These are phyloP conservation scores for Abeoforma whisleri DNA, from an alignment of 78 protist species.

Conservation along the genomic window DNA sequence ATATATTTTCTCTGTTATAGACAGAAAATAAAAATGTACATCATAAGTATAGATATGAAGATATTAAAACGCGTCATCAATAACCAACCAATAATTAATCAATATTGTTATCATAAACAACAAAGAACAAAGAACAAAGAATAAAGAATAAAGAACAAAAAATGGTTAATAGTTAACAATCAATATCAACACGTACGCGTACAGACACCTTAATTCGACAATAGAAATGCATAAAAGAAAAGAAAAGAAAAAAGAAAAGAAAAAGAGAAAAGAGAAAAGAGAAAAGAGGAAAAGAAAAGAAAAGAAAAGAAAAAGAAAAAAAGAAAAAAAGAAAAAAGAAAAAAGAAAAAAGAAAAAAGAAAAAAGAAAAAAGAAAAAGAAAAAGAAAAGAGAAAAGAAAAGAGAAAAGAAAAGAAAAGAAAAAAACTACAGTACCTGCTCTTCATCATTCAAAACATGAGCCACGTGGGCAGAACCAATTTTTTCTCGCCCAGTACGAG, in stretches of 20 bases:
- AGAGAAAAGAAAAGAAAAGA: not conserved
- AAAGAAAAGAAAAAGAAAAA: too few relatives aligned
- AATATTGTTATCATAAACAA: not conserved
- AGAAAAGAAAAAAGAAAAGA: too few relatives aligned
- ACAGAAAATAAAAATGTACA: conserved; percentile 15
- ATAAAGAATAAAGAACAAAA: not conserved
- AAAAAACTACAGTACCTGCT: conserved; percentile 76
- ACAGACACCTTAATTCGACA: too few relatives aligned
- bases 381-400: not conserved
- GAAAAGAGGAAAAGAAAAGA: too few relatives aligned
- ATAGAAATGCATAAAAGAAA: too few relatives aligned
- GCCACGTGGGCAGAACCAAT: conserved; percentile 53
- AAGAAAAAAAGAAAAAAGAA: too few relatives aligned
- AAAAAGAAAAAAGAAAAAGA: too few relatives aligned
- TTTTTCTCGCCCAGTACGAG: conserved; percentile 77
- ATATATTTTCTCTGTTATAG: too few relatives aligned
- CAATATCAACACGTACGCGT: too few relatives aligned
- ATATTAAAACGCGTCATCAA: not conserved
- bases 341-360: too few relatives aligned
- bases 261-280: too few relatives aligned
- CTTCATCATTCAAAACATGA: conserved; percentile 82
- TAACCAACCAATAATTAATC: not conserved
- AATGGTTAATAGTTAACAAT: not conserved
- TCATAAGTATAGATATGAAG: not conserved
- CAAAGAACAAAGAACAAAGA: not conserved